These are phyloP conservation scores for Lachnellula cervina DNA, from an alignment of 2,329 filamentous ascomycete genomes.

Conservation along the genomic window DNA sequence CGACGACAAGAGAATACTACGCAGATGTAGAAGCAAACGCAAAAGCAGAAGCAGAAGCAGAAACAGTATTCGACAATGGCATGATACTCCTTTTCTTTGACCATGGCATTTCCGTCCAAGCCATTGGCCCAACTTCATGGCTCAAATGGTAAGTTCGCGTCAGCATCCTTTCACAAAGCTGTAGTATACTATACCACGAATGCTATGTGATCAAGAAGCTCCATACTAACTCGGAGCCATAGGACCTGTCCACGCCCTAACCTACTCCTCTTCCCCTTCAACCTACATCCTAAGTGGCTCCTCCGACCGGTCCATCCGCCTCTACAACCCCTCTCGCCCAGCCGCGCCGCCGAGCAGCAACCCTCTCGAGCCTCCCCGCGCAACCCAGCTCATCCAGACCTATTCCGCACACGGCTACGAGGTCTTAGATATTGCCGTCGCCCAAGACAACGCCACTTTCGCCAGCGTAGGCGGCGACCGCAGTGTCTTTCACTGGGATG, in stretches of 20 bases:
- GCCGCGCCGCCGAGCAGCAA: conserved; percentile 34
- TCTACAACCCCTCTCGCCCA: conserved; percentile 70
- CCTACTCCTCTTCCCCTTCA: conserved; percentile 67
- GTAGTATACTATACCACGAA: not conserved
- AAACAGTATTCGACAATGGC: not conserved
- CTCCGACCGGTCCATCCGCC: conserved; percentile 76
- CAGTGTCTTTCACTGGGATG: conserved; percentile 91
- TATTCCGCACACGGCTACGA: conserved; percentile 91
- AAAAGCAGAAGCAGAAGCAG: not conserved
- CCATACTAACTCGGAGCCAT: conserved; percentile 3
- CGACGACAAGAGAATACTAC: too few species aligned
- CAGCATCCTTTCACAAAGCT: not conserved
- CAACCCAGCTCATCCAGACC: conserved; percentile 66
- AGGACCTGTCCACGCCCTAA: conserved; percentile 69
- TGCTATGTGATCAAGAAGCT: not conserved
- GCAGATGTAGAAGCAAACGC: not conserved
- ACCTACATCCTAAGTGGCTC: conserved; percentile 82
- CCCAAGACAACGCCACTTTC: conserved; percentile 75
- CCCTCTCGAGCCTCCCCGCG: conserved; percentile 37
- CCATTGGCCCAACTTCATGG: conserved; percentile 53
- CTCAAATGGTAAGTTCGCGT: conserved; percentile 48
- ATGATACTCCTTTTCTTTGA: not conserved
- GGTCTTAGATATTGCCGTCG: conserved; percentile 74
- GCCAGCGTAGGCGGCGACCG: conserved; percentile 87
- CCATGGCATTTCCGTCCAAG: conserved; percentile 39